Percentiles rank a stretch among this genome's conserved stretches.
Evolutionary conservation across 1,139 yeast genomes (phyloP).

Genomic region (Magnusiomyces sp.): DNA sequence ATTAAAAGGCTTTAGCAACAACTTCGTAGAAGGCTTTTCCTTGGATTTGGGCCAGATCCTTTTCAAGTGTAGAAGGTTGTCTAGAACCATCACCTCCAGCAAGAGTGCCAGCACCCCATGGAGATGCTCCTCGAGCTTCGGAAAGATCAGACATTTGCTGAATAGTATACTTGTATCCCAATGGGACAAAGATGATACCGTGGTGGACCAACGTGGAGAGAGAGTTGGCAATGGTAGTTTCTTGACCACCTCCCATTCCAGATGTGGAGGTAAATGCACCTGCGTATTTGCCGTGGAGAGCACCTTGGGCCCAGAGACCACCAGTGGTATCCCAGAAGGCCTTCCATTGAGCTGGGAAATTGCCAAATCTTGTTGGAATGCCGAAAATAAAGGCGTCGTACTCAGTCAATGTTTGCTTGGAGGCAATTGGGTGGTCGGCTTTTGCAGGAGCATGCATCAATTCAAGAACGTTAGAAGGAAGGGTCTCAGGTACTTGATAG

Average conservation of each 20-base stretch:
- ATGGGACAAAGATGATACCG: conserved; percentile 71
- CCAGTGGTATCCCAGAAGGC: conserved; percentile 80
- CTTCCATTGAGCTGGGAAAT: conserved; percentile 72
- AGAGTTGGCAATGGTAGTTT: conserved; percentile 56
- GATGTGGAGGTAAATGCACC: conserved; percentile 75
- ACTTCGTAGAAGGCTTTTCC: conserved; percentile 55
- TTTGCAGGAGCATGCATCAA: conserved; percentile 60
- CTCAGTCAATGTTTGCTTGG: conserved; percentile 46
- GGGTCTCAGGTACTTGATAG: conserved; percentile 74
- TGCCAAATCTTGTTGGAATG: conserved; percentile 78
- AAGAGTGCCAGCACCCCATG: conserved; percentile 84
- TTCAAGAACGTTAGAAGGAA: conserved; percentile 52
- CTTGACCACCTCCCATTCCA: conserved; percentile 81
- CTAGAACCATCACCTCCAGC: conserved; percentile 79
- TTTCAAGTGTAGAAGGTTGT: conserved; percentile 57
- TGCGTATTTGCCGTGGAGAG: conserved; percentile 64
- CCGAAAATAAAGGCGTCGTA: conserved; percentile 78
- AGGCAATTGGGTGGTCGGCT: conserved; percentile 56
- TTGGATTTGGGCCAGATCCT: conserved; percentile 53
- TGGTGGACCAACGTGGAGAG: conserved; percentile 67
- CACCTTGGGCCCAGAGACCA: conserved; percentile 73
- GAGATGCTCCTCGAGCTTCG: conserved; percentile 74
- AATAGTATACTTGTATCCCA: conserved; percentile 64
- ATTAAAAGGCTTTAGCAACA: conserved; percentile 20
- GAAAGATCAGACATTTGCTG: conserved; percentile 49